These are phyloP conservation scores for Citrullus amarus DNA, from an alignment of 306 rosid species.

Conservation along the genomic window DNA sequence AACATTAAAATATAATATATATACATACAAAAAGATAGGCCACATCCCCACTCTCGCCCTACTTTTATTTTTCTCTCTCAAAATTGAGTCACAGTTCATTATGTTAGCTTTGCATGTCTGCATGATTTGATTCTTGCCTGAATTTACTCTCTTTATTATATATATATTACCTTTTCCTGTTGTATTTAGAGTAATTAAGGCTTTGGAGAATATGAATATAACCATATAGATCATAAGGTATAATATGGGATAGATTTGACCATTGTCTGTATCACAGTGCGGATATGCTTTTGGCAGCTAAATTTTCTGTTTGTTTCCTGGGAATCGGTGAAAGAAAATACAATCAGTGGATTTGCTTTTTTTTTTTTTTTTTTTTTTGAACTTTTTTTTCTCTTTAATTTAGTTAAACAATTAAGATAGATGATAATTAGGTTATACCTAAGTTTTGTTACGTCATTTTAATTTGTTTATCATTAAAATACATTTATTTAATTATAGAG, in stretches of 20 bases:
- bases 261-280: neutral
- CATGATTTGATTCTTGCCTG: neutral
- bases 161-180: too few species aligned
- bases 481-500: too few species aligned
- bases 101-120: neutral
- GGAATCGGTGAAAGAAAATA: neutral
- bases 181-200: neutral
- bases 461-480: too few species aligned
- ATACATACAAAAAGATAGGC: too few species aligned
- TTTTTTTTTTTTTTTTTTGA: neutral
- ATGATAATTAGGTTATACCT: neutral
- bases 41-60: neutral
- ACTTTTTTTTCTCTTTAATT: neutral
- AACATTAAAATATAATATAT: too few species aligned
- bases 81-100: neutral
- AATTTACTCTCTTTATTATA: neutral
- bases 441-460: neutral
- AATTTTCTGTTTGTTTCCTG: slow-evolving; percentile 7
- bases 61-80: neutral
- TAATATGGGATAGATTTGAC: neutral
- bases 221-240: neutral
- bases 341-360: too few species aligned
- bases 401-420: too few species aligned
- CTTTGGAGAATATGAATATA: neutral
- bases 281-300: neutral